phyloP scores from a whole-genome alignment of 768 basidiomycete species.

The Mycena amicta region DNA sequence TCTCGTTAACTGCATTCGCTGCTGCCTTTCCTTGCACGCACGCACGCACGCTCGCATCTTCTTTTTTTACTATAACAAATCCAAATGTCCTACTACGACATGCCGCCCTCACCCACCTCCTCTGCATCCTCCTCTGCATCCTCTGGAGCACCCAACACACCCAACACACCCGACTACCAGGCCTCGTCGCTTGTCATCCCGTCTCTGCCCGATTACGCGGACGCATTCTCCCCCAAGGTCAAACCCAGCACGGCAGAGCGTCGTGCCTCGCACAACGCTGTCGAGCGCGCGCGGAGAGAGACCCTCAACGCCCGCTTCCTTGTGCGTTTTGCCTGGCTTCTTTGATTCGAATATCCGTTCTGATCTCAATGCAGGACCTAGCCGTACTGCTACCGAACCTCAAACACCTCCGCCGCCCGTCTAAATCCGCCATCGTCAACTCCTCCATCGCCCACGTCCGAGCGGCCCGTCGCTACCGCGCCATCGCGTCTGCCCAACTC shows the following conservation, averaged over 20 bases:
- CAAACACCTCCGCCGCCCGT: conserved; percentile 68
- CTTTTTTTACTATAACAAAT: not conserved
- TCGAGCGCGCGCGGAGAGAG: conserved; percentile 74
- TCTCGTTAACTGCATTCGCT: conserved; percentile 22
- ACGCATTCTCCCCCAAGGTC: conserved; percentile 27
- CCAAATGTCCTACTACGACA: conserved; percentile 18
- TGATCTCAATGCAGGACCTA: conserved; percentile 47
- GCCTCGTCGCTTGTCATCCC: conserved; percentile 13
- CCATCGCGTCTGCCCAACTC: conserved; percentile 47
- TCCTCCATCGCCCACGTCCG: conserved; percentile 70
- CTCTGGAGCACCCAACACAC: conserved; percentile 20
- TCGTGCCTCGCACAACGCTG: conserved; percentile 77
- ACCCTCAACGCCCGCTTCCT: conserved; percentile 74
- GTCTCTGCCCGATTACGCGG: conserved; percentile 18
- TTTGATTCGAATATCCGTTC: conserved; percentile 18
- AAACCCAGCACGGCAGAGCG: conserved; percentile 62
- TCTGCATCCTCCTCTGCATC: conserved; percentile 20
- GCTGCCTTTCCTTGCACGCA: too few species aligned
- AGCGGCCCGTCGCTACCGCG: conserved; percentile 61
- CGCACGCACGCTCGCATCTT: too few species aligned
- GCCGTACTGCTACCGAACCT: conserved; percentile 72
- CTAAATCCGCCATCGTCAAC: conserved; percentile 79
- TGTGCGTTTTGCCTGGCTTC: conserved; percentile 27
- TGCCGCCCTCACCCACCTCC: conserved; percentile 21
- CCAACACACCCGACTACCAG: conserved; percentile 9